Evolutionary conservation across 331 rosid genomes (phyloP).

Genomic region (Malus hybrid): DNA sequence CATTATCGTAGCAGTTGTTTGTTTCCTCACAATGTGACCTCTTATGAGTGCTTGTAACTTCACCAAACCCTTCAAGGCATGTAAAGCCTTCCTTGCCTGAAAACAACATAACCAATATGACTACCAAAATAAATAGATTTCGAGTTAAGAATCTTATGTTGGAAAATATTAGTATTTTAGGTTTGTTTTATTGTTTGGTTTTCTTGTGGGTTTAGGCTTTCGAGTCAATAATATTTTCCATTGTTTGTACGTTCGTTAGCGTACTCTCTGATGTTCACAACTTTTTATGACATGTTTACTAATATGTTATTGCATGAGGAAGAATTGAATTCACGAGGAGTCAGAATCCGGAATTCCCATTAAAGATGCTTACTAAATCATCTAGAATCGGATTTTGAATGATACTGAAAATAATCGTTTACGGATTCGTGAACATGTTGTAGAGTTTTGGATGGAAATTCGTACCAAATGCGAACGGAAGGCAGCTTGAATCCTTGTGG

Average conservation of each 20-base stretch:
- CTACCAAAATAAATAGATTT: background rate
- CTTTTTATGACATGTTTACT: background rate
- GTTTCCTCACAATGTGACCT: conserved; percentile 90
- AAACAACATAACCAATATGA: background rate
- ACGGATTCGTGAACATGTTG: background rate
- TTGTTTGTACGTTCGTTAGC: too few relatives aligned
- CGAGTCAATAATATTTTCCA: too few relatives aligned
- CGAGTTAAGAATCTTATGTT: background rate
- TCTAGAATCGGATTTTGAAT: background rate
- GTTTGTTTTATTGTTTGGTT: too few relatives aligned
- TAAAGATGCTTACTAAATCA: background rate
- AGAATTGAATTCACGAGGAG: background rate
- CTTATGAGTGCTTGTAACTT: conserved; percentile 89
- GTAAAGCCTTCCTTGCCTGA: conserved; percentile 87
- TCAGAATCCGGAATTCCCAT: too few relatives aligned
- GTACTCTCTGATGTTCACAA: too few relatives aligned
- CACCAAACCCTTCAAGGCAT: conserved; percentile 81
- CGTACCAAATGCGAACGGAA: conserved; percentile 77
- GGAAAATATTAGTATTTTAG: too few relatives aligned
- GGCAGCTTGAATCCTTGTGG: conserved; percentile 66
- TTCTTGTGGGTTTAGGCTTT: too few relatives aligned
- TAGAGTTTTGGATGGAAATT: background rate
- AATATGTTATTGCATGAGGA: background rate
- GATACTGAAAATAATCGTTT: background rate
- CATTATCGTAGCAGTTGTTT: conserved; percentile 53